These are phyloP conservation scores for Apiospora pterosperma DNA, from an alignment of 2,329 filamentous ascomycete species.

Conservation along the genomic window DNA sequence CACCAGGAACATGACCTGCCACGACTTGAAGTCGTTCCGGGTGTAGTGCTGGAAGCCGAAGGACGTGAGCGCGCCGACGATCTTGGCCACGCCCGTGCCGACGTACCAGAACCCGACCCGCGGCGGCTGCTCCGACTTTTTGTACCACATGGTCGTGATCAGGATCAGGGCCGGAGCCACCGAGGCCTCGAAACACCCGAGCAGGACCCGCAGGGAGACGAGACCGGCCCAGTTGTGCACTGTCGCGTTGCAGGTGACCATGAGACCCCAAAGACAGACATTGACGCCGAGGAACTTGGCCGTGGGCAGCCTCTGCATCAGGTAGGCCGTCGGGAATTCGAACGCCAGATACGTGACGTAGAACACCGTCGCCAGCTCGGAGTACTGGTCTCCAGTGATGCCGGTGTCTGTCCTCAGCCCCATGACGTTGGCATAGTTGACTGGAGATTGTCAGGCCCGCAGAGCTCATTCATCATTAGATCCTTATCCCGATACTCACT, in stretches of 20 bases:
- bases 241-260: conserved; percentile 61
- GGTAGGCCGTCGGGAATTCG: conserved; percentile 34
- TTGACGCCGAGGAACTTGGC: conserved; percentile 60
- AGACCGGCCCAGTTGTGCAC: conserved; percentile 58
- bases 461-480: background rate
- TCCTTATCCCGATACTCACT: background rate
- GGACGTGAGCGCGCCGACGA: conserved; percentile 41
- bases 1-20: conserved; percentile 39
- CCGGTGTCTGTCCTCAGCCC: conserved; percentile 53
- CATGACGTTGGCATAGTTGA: conserved; percentile 64
- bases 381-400: conserved; percentile 59
- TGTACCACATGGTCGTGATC: conserved; percentile 66
- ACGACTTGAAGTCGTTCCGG: conserved; percentile 16
- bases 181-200: conserved; percentile 66
- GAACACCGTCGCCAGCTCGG: conserved; percentile 50
- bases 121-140: conserved; percentile 62
- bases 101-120: conserved; percentile 64
- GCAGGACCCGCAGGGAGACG: conserved; percentile 63
- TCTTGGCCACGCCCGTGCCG: conserved; percentile 57
- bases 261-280: conserved; percentile 56
- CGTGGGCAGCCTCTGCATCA: conserved; percentile 59
- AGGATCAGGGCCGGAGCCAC: conserved; percentile 68
- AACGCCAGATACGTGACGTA: conserved; percentile 9
- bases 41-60: conserved; percentile 52
- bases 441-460: background rate